Evolutionary conservation across 208 protist genomes (phyloP).

Genomic region (Angomonas ambiguus): DNA sequence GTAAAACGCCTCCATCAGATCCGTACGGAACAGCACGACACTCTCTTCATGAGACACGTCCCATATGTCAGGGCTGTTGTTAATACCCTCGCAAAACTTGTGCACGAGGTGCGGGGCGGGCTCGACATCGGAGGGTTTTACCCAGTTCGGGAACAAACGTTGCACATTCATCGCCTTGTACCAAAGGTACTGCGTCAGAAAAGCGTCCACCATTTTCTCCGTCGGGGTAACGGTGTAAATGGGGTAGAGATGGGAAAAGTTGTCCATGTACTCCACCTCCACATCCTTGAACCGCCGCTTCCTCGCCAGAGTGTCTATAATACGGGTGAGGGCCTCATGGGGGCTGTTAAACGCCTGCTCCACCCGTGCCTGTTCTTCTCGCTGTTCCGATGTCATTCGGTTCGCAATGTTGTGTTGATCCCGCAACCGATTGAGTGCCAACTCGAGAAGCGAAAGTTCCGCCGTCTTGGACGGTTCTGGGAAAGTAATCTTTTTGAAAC

Average conservation of each 20-base stretch:
- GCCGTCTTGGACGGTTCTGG: constrained; percentile 99
- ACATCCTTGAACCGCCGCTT: constrained; percentile 99
- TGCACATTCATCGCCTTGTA: constrained; percentile 99
- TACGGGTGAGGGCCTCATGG: constrained; percentile 98
- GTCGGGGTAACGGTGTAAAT: constrained; percentile 99
- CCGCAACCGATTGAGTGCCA: constrained; percentile 99
- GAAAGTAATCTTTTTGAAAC: constrained; percentile 99
- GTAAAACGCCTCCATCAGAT: constrained; percentile 97
- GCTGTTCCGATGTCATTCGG: constrained; percentile 97
- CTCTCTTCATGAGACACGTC: constrained; percentile 97
- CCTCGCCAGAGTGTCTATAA: constrained; percentile 99
- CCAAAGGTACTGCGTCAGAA: constrained; percentile 99
- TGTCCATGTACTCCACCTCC: constrained; percentile 99
- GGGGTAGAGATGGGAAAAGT: constrained; percentile 99
- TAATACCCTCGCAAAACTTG: constrained; percentile 99
- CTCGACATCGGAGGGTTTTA: constrained; percentile 99
- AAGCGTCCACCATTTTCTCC: constrained; percentile 99
- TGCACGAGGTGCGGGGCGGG: constrained; percentile 99
- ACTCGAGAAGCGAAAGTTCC: constrained; percentile 99
- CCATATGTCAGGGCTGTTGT: constrained; percentile 98
- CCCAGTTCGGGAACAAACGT: constrained; percentile 99
- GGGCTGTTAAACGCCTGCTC: constrained; percentile 99
- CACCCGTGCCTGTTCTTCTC: constrained; percentile 99
- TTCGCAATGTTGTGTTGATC: constrained; percentile 99
- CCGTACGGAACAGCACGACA: constrained; percentile 97